Evolutionary conservation across 2,329 filamentous ascomycete species (phyloP), one percentile per base, ranked within the genome.

Genomic region (Ceratocystis smalleyi): DNA sequence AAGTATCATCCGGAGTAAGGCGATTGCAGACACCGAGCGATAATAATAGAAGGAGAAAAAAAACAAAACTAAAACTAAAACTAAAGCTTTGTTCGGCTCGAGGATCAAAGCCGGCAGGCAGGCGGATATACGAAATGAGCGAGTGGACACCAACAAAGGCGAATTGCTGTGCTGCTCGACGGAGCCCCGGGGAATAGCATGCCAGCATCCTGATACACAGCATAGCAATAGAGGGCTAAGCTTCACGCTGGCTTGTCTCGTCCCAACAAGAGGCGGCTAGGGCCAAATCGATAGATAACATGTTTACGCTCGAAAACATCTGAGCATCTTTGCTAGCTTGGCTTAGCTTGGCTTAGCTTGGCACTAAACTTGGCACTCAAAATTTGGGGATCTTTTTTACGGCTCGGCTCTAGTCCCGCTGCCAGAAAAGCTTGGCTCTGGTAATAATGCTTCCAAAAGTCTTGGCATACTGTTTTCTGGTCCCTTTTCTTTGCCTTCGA

Each of bases 391-490:
- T 55, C 22, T 27, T 55, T 24, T 55, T 55, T 22, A 27, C 51
- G 51, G 51, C 35, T 40, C 35, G 35, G 51, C 22, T 55, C 51
- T 55, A 55, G 51, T 30, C 10, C 51, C 51, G 51, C 51, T 55
- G 51, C 27, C 51, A 47, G 22, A 61, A 61, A 47, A 47, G 59
- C 19, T 61, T 61, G 59, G 43, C n/a, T 43, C 6, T 45, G 6
- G 19, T 5, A 47, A 30, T 27, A 61, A 47, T n/a, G 43, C 22
- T 45, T 61, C 43, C 6, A 30, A 61, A 61, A 61, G 59, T 61
- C 59, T 61, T 61, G 59, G 59, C 59, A 61, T n/a, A 7, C 19
- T 19, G 45, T 19, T 19, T 19, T 49, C 45, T 19, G 43, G 7
- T 49, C 45, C 45, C 8, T 24, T 49, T 49, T 2, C 4, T 49